A percentile compares a stretch with the other conserved stretches of the same genome.
Evolutionary conservation across 805 yeast genomes (phyloP).

Genomic region (Candida cerambycidarum): DNA sequence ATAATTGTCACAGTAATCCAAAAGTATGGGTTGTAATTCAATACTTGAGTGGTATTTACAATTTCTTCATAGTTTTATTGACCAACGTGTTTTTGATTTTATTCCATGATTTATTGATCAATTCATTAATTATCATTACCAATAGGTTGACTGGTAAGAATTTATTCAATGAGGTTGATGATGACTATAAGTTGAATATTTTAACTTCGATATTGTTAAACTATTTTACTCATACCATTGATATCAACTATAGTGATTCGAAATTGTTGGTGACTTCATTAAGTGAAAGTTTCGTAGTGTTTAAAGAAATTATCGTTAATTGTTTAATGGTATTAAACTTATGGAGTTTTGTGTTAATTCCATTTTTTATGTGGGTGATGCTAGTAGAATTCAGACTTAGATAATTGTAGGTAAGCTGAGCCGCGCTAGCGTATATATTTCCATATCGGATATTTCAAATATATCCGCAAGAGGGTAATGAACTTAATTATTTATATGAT

Average conservation of each 20-base stretch:
- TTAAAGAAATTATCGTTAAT: conserved; percentile 15
- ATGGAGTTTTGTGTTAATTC: conserved; percentile 21
- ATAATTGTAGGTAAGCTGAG: too few relatives aligned
- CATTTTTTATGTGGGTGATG: conserved; percentile 22
- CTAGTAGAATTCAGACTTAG: conserved; percentile 18
- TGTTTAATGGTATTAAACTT: conserved; percentile 20
- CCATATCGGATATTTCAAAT: background rate
- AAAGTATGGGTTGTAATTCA: conserved; percentile 16
- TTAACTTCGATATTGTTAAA: conserved; percentile 20
- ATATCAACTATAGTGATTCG: conserved; percentile 8
- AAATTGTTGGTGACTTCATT: background rate
- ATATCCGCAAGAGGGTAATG: too few relatives aligned
- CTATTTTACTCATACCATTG: conserved; percentile 15
- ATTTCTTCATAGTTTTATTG: conserved; percentile 17
- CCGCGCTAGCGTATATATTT: background rate
- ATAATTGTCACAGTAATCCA: conserved; percentile 8
- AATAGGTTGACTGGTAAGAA: conserved; percentile 1
- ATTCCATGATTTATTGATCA: conserved; percentile 22
- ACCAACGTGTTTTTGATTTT: conserved; percentile 15
- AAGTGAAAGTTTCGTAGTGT: conserved; percentile 5
- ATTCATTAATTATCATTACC: conserved; percentile 12
- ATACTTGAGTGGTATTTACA: conserved; percentile 25
- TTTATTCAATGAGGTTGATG: conserved; percentile 1
- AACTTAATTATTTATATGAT: too few relatives aligned
- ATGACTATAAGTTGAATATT: conserved; percentile 12